Conservation (phyloP, 2,329 filamentous ascomycete species). For the Penicillium sp. region DNA sequence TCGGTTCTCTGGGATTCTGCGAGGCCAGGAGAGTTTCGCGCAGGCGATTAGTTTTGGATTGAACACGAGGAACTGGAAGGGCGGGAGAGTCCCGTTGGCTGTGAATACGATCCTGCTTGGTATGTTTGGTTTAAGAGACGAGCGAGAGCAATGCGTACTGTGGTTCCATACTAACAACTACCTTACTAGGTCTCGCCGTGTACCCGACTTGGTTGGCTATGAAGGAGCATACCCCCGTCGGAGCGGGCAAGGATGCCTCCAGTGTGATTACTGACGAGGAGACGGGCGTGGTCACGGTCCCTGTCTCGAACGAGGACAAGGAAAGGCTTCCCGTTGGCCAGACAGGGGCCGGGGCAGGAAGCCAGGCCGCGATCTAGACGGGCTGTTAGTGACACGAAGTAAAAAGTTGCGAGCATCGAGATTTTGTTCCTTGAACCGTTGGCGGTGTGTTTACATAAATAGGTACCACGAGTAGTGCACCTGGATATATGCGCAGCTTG, state of each 20-base stretch:
- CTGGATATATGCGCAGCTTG: too few relatives aligned
- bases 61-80: constrained; percentile 50
- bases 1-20: constrained; percentile 49
- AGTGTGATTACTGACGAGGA: background rate
- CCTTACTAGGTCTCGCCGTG: background rate
- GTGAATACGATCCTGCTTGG: constrained; percentile 46
- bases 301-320: background rate
- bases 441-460: too few relatives aligned
- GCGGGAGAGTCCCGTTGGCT: constrained; percentile 47
- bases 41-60: constrained; percentile 52
- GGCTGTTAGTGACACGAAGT: background rate
- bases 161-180: background rate
- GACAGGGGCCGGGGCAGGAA: too few relatives aligned
- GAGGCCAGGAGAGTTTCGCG: constrained; percentile 52
- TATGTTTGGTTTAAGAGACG: constrained; percentile 15
- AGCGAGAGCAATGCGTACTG: background rate
- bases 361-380: background rate
- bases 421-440: too few relatives aligned
- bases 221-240: background rate
- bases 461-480: too few relatives aligned
- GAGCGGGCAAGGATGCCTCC: background rate
- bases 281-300: background rate
- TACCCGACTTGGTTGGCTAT: constrained; percentile 3
- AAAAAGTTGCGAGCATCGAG: too few relatives aligned
- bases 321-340: background rate